These are phyloP conservation scores for Butyriboletus loyo DNA, from an alignment of 768 basidiomycete species.

Conservation along the genomic window DNA sequence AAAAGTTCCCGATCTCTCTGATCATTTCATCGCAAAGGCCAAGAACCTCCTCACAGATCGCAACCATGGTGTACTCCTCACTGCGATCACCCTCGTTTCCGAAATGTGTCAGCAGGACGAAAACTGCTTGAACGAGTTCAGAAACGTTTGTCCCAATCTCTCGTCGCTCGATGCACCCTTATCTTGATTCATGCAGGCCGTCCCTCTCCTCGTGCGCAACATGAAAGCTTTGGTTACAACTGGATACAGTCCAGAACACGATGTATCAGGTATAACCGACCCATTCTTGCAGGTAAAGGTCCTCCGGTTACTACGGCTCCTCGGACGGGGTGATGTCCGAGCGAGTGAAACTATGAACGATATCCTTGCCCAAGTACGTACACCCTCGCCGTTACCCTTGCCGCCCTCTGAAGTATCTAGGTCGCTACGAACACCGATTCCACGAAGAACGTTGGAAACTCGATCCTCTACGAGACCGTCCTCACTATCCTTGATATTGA, in stretches of 20 bases:
- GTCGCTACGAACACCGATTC: constrained; percentile 99
- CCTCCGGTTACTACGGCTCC: constrained; percentile 80
- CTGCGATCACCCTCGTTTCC: constrained; percentile 91
- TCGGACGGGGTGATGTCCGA: constrained; percentile 79
- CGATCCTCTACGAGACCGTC: constrained; percentile 97
- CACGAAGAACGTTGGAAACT: constrained; percentile 96
- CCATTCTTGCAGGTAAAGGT: constrained; percentile 95
- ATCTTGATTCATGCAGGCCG: constrained; percentile 54
- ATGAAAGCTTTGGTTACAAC: constrained; percentile 93
- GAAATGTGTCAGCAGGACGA: constrained; percentile 90
- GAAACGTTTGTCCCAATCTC: constrained; percentile 60
- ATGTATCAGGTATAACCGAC: constrained; percentile 98
- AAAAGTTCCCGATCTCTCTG: constrained; percentile 92
- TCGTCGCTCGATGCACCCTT: constrained; percentile 3
- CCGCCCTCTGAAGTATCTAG: constrained; percentile 36
- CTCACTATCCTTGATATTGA: constrained; percentile 96
- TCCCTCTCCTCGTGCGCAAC: constrained; percentile 90
- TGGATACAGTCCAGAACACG: constrained; percentile 97
- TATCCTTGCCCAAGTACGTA: constrained; percentile 83
- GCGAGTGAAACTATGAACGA: constrained; percentile 98
- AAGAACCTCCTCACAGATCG: constrained; percentile 92
- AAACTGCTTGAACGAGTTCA: constrained; percentile 75
- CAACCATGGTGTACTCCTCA: constrained; percentile 93
- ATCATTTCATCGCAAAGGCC: constrained; percentile 86
- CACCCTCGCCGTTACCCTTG: neutral